A percentile compares a stretch with the other conserved stretches of the same genome.
phyloP scores from a whole-genome alignment of 768 basidiomycete genomes.

The Trichaptum fuscoviolaceum region DNA sequence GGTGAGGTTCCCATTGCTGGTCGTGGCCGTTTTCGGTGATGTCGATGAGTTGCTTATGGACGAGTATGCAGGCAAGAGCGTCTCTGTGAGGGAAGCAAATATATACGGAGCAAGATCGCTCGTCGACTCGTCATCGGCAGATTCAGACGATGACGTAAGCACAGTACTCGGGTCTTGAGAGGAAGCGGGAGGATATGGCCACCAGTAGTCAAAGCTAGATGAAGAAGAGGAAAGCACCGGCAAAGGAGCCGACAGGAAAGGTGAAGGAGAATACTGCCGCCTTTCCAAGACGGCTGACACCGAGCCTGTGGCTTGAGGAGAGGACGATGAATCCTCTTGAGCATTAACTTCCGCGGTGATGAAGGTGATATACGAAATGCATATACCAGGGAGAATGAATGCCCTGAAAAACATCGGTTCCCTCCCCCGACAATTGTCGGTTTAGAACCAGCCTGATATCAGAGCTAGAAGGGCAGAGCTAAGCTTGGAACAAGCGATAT shows the following conservation, averaged over 20 bases:
- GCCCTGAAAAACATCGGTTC: slow-evolving; percentile 6
- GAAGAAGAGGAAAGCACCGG: slow-evolving; percentile 16
- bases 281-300: not conserved
- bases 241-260: not conserved
- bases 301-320: not conserved
- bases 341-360: not conserved
- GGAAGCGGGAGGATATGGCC: slow-evolving; percentile 30
- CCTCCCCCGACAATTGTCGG: not conserved
- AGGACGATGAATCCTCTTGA: not conserved
- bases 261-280: not conserved
- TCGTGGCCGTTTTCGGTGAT: slow-evolving; percentile 10
- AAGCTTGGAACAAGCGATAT: slow-evolving; percentile 16
- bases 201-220: slow-evolving; percentile 32
- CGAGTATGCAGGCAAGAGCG: slow-evolving; percentile 9
- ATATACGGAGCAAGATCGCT: slow-evolving; percentile 1
- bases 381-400: not conserved
- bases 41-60: slow-evolving; percentile 8
- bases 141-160: slow-evolving; percentile 6
- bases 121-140: slow-evolving; percentile 7
- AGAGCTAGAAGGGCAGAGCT: slow-evolving; percentile 2
- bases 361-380: not conserved
- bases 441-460: not conserved
- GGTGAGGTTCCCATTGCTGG: slow-evolving; percentile 2
- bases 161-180: slow-evolving; percentile 13
- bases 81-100: slow-evolving; percentile 7